phyloP scores from a whole-genome alignment of 352 stramenopile genomes.

The Plasmopara halstedii region DNA sequence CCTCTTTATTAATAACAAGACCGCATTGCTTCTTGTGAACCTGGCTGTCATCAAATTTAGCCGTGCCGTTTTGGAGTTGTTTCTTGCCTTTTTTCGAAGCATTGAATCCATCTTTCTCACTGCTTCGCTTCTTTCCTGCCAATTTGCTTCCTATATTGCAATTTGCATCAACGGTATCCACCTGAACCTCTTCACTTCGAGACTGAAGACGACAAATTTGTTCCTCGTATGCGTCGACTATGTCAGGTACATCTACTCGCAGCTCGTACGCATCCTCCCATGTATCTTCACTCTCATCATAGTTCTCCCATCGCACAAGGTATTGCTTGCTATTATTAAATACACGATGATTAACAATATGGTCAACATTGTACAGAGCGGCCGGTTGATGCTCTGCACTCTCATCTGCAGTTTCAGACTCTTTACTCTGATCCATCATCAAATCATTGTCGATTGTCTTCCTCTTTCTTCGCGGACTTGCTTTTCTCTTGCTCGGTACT shows the following conservation, averaged over 20 bases:
- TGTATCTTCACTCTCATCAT: slow-evolving; percentile 54
- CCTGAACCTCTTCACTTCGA: slow-evolving; percentile 6
- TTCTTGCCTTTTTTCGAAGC: too few species aligned
- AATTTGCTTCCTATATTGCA: slow-evolving; percentile 2
- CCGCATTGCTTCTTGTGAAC: slow-evolving; percentile 8
- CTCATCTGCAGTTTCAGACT: not conserved
- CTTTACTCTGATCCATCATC: not conserved
- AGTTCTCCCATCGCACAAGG: slow-evolving; percentile 60
- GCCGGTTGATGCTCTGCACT: not conserved
- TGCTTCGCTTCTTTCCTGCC: slow-evolving; percentile 2
- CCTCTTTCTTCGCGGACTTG: slow-evolving; percentile 1
- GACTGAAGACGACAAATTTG: slow-evolving; percentile 5
- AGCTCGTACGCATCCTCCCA: slow-evolving; percentile 50
- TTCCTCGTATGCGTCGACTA: slow-evolving; percentile 51
- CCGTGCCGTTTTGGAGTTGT: too few species aligned
- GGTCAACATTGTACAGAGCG: slow-evolving; percentile 47
- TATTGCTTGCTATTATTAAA: slow-evolving; percentile 41
- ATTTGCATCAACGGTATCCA: slow-evolving; percentile 5
- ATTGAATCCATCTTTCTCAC: not conserved
- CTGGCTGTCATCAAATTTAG: too few species aligned
- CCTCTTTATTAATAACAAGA: slow-evolving; percentile 13
- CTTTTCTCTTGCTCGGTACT: not conserved
- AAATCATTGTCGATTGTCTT: slow-evolving; percentile 8
- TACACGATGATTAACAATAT: slow-evolving; percentile 48
- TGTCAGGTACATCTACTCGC: slow-evolving; percentile 35